These are phyloP conservation scores for Fusarium metavorans DNA, from an alignment of 2,329 filamentous ascomycete genomes.

Conservation along the genomic window DNA sequence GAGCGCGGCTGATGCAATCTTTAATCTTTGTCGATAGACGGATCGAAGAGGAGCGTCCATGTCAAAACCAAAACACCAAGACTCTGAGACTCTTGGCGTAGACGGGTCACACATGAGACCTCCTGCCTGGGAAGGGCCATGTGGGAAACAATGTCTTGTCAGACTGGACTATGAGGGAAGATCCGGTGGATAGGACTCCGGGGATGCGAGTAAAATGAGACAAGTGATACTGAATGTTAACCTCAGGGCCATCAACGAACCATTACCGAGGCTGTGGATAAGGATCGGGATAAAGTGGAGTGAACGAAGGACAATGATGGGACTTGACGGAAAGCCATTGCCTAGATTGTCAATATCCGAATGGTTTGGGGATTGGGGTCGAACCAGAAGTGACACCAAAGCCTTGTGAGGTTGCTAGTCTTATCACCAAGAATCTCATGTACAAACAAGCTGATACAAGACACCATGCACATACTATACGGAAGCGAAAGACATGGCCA, in stretches of 20 bases:
- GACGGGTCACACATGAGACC: slow-evolving; percentile 22
- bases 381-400: neutral
- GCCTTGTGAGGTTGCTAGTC: neutral
- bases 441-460: slow-evolving; percentile 12
- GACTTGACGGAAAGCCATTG: slow-evolving; percentile 22
- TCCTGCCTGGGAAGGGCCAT: slow-evolving; percentile 6
- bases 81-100: slow-evolving; percentile 10
- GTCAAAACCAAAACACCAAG: slow-evolving; percentile 3
- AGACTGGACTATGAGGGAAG: slow-evolving; percentile 16
- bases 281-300: slow-evolving; percentile 26
- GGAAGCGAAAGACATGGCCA: slow-evolving; percentile 34
- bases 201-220: slow-evolving; percentile 8
- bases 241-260: slow-evolving; percentile 12
- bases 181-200: neutral
- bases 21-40: slow-evolving; percentile 7
- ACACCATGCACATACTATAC: slow-evolving; percentile 20
- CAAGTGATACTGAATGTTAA: slow-evolving; percentile 10
- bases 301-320: slow-evolving; percentile 20
- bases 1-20: neutral
- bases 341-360: slow-evolving; percentile 6
- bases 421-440: neutral
- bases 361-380: neutral
- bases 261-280: slow-evolving; percentile 10
- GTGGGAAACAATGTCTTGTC: slow-evolving; percentile 37
- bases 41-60: too few species aligned